Evolutionary conservation across 2,329 filamentous ascomycete species (phyloP), one percentile per base, ranked within the genome.

Genomic region (Huntiella moniliformis): DNA sequence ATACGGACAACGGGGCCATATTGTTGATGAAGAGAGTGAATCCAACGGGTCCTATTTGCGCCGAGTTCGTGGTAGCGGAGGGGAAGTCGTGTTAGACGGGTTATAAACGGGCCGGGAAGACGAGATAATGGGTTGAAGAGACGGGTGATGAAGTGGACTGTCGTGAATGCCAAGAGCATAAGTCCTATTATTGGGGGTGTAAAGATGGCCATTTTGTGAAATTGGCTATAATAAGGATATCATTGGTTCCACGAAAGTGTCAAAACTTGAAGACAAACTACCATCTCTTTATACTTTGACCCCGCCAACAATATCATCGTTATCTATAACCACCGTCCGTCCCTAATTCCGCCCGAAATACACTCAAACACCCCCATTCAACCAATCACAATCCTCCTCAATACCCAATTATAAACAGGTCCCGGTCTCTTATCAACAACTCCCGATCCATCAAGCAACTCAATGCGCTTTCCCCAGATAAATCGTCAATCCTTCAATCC

Each of bases 1-100:
- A 79, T 55, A 4, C 74, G 67, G 13, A 79, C 71, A 0, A 70
- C 67, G 0, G 71, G 68, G 1, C 74, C 75, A 49, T 77, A 74
- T 40, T 56, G 57, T 46, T 63, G 53, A 54, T 79, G 75, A n/a
- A 77, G 60, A 0, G 52, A 46, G 51, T 79, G 73, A 16, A 78
- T 63, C 51, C 76, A 76, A 34, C 58, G 54, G 1, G 73, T 75
- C 33, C 74, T 62, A 28, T 61, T 61, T 28, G 66, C 68, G 32
- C 59, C 61, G 42, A 78, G 64, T 55, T 78, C 74, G 44, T 77
- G 63, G 61, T 64, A 72, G 53, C 70, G 73, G 42, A 76, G 57
- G 1, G 65, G 50, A 15, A 67, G 56, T 0, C 69, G 69, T 0
- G 68, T 73, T 53, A 73, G 65, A 28, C 64, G 62, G 15, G 71